phyloP scores from a whole-genome alignment of 306 rosid species.

The Myrica gale region DNA sequence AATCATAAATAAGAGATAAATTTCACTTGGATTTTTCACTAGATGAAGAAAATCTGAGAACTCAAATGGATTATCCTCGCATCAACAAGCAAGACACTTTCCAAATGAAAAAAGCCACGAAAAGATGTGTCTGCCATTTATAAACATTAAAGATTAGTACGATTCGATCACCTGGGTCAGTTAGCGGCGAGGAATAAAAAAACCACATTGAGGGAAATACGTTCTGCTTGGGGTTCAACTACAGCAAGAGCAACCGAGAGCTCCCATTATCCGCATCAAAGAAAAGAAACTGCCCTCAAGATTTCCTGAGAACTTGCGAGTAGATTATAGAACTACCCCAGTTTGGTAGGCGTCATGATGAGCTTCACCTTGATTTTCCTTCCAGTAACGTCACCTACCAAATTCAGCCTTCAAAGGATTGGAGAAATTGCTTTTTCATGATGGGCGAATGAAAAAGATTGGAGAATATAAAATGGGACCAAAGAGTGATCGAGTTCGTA shows the following conservation, averaged over 20 bases:
- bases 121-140: neutral
- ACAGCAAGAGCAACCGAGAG: neutral
- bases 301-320: neutral
- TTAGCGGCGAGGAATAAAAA: neutral
- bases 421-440: conserved; percentile 20
- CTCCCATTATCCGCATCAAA: neutral
- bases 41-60: neutral
- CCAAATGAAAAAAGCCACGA: neutral
- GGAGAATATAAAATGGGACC: neutral
- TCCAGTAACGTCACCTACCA: neutral
- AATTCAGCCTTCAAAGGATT: neutral
- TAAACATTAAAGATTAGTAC: neutral
- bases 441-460: neutral
- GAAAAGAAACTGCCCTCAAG: neutral
- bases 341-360: neutral
- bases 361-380: neutral
- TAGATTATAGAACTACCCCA: conserved; percentile 2
- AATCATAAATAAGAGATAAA: conserved; percentile 5
- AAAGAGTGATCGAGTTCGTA: neutral
- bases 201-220: neutral
- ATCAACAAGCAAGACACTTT: neutral
- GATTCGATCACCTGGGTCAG: neutral
- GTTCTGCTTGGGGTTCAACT: neutral
- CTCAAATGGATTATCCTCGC: conserved; percentile 5
- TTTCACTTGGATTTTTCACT: neutral